These are phyloP conservation scores for Aspergillus versicolor DNA, from an alignment of 2,329 filamentous ascomycete genomes.

Conservation along the genomic window DNA sequence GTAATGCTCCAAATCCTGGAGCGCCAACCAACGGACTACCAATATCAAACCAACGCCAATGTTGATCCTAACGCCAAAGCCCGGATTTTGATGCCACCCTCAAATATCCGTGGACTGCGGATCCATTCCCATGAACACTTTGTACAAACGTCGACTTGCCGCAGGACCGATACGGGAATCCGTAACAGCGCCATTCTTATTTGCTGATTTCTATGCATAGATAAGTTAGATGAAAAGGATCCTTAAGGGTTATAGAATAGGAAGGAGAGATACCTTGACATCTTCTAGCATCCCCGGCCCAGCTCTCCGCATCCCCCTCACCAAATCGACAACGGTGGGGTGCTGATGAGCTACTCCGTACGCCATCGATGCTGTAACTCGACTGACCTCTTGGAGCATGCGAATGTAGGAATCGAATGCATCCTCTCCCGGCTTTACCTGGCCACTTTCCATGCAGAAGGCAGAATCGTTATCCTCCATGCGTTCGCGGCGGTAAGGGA, in stretches of 20 bases:
- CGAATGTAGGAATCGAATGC: constrained; percentile 66
- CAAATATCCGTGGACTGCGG: constrained; percentile 45
- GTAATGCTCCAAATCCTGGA: not conserved
- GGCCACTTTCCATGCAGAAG: constrained; percentile 78
- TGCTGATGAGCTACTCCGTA: constrained; percentile 67
- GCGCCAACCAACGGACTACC: not conserved
- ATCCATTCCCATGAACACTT: constrained; percentile 50
- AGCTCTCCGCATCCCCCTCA: constrained; percentile 56
- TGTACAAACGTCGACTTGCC: constrained; percentile 48
- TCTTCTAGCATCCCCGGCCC: constrained; percentile 65
- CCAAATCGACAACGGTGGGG: constrained; percentile 56
- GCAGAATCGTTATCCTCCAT: constrained; percentile 51
- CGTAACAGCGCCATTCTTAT: constrained; percentile 46
- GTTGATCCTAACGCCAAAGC: not conserved
- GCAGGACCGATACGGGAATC: constrained; percentile 49
- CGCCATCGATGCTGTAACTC: constrained; percentile 71
- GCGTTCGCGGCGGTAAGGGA: constrained; percentile 62
- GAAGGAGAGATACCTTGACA: constrained; percentile 44
- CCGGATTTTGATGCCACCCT: constrained; percentile 17
- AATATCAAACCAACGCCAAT: not conserved
- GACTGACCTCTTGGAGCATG: constrained; percentile 73
- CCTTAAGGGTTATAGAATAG: no score
- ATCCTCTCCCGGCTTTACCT: constrained; percentile 69
- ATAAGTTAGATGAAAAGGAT: not conserved
- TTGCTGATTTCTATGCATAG: constrained; percentile 45